These are phyloP conservation scores for Diaporthe vexans DNA, from an alignment of 2,329 filamentous ascomycete species.

Conservation along the genomic window DNA sequence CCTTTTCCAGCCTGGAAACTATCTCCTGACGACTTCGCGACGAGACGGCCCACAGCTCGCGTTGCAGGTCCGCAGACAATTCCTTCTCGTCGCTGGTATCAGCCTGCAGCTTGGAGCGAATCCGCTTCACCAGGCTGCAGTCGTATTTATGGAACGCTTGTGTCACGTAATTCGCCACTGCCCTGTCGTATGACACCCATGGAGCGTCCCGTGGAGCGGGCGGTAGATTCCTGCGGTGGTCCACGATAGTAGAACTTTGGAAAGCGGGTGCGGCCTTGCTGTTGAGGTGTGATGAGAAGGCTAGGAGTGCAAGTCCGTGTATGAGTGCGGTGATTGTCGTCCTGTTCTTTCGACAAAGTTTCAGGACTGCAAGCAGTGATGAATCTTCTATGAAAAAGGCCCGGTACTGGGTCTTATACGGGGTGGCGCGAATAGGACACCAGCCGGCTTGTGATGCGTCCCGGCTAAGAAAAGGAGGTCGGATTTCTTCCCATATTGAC, in stretches of 20 bases:
- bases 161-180: constrained; percentile 37
- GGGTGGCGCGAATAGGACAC: constrained; percentile 40
- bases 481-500: constrained; percentile 39
- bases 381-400: constrained; percentile 36
- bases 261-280: constrained; percentile 35
- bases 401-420: constrained; percentile 38
- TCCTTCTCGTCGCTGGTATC: constrained; percentile 23
- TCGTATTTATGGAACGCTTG: constrained; percentile 44
- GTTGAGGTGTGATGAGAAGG: constrained; percentile 38
- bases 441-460: constrained; percentile 42
- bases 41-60: constrained; percentile 50
- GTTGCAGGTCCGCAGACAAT: constrained; percentile 50
- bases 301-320: constrained; percentile 39
- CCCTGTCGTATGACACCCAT: constrained; percentile 38
- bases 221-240: constrained; percentile 42
- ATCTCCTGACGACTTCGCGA: constrained; percentile 49
- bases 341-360: constrained; percentile 41
- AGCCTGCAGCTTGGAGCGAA: constrained; percentile 46
- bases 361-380: constrained; percentile 36
- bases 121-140: constrained; percentile 43
- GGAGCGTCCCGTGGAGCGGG: constrained; percentile 36
- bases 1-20: constrained; percentile 45
- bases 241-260: constrained; percentile 41
- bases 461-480: constrained; percentile 39
- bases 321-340: constrained; percentile 42